Evolutionary conservation across 2,329 filamentous ascomycete species (phyloP).

Genomic region (Canariomyces notabilis): DNA sequence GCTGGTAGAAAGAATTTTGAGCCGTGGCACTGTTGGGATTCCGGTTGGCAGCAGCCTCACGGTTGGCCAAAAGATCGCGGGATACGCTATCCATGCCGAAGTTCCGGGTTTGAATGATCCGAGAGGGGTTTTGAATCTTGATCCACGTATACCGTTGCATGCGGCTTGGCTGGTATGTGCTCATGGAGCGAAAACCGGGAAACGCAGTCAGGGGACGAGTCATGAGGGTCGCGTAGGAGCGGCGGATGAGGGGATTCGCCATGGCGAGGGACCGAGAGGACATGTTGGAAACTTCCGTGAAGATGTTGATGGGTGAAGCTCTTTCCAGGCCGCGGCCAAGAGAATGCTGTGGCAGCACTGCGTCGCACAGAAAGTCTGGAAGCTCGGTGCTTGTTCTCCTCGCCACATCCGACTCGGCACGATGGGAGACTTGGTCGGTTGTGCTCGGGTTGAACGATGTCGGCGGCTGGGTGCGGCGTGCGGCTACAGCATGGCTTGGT

Average conservation of each 20-base stretch:
- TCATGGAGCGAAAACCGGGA: slow-evolving; percentile 23
- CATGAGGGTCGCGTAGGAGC: slow-evolving; percentile 23
- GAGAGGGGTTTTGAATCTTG: slow-evolving; percentile 12
- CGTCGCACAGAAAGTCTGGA: slow-evolving; percentile 33
- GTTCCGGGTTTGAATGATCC: slow-evolving; percentile 15
- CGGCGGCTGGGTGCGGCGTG: slow-evolving; percentile 1
- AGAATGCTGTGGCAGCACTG: slow-evolving; percentile 23
- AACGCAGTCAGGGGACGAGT: slow-evolving; percentile 20
- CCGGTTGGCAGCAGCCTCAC: slow-evolving; percentile 89
- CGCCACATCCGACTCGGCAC: neutral
- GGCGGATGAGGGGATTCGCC: slow-evolving; percentile 25
- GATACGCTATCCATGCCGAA: slow-evolving; percentile 43
- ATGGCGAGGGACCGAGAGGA: slow-evolving; percentile 21
- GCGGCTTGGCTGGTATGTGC: slow-evolving; percentile 22
- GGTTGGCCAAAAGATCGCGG: slow-evolving; percentile 67
- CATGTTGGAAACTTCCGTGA: slow-evolving; percentile 21
- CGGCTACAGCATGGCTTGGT: slow-evolving; percentile 1
- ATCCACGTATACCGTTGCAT: slow-evolving; percentile 17
- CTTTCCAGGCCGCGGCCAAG: slow-evolving; percentile 26
- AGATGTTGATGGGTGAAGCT: slow-evolving; percentile 22
- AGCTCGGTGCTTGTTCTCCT: slow-evolving; percentile 22
- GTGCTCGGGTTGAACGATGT: neutral
- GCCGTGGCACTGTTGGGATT: slow-evolving; percentile 82
- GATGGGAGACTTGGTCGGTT: neutral
- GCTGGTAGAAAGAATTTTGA: slow-evolving; percentile 91